A percentile compares a stretch with the other conserved stretches of the same genome.
These are phyloP conservation scores for Sugiyamaella marilandica DNA, from an alignment of 805 yeast species.

Conservation along the genomic window DNA sequence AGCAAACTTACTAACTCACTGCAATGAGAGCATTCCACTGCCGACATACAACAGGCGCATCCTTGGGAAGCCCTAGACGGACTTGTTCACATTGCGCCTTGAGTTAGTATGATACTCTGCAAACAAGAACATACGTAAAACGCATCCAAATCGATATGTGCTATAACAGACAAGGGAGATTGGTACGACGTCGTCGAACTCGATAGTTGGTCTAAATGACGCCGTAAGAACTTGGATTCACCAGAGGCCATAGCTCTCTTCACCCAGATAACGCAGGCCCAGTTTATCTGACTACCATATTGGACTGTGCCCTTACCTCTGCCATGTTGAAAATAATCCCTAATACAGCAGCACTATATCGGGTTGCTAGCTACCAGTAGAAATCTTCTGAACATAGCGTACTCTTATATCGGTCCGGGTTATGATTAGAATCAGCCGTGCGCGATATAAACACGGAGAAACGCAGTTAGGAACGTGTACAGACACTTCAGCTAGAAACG, in stretches of 20 bases:
- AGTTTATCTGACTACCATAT: too few relatives aligned
- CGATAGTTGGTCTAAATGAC: constrained; percentile 20
- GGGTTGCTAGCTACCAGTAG: too few relatives aligned
- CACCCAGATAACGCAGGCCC: too few relatives aligned
- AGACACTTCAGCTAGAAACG: too few relatives aligned
- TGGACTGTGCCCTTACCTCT: too few relatives aligned
- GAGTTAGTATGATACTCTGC: background rate
- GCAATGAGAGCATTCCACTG: constrained; percentile 93
- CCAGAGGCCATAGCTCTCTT: background rate
- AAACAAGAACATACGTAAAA: constrained; percentile 52
- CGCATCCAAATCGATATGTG: constrained; percentile 88
- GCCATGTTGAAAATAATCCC: too few relatives aligned
- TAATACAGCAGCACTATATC: too few relatives aligned
- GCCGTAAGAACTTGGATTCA: constrained; percentile 16
- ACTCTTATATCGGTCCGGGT: too few relatives aligned
- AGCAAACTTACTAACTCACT: constrained; percentile 46
- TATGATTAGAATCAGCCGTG: too few relatives aligned
- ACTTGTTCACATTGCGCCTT: constrained; percentile 80
- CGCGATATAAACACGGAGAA: too few relatives aligned
- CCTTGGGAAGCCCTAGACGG: constrained; percentile 55
- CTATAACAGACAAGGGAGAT: constrained; percentile 73
- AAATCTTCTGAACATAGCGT: too few relatives aligned
- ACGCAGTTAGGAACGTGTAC: too few relatives aligned
- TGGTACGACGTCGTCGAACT: constrained; percentile 39
- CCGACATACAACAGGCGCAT: constrained; percentile 87